phyloP scores from a whole-genome alignment of 768 basidiomycete species.

The Paxillus ammoniavirescens region DNA sequence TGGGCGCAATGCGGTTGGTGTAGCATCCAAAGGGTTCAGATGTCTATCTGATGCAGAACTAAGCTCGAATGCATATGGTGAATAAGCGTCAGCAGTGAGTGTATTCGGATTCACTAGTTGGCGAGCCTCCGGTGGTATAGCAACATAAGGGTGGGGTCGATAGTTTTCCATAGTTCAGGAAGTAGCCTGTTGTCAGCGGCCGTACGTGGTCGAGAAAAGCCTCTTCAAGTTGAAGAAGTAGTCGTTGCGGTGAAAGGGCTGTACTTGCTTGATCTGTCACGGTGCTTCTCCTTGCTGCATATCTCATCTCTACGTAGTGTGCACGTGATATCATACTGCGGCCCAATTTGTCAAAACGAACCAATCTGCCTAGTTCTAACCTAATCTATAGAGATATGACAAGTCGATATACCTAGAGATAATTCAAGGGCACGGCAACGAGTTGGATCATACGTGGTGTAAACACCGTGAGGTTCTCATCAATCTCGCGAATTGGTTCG shows the following conservation, averaged over 20 bases:
- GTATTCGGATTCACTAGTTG: constrained; percentile 32
- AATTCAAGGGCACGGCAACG: too few relatives aligned
- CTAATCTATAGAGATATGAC: too few relatives aligned
- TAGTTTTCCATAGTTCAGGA: constrained; percentile 24
- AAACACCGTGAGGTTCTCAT: too few relatives aligned
- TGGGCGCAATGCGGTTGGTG: constrained; percentile 25
- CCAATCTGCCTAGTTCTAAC: too few relatives aligned
- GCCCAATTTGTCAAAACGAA: too few relatives aligned
- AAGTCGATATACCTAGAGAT: too few relatives aligned
- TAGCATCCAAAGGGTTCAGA: constrained; percentile 36
- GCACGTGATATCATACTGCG: too few relatives aligned
- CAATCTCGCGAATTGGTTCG: too few relatives aligned
- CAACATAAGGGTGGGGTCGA: constrained; percentile 35
- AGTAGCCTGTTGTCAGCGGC: neutral
- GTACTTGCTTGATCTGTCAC: neutral
- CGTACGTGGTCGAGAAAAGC: neutral
- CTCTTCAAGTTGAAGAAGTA: neutral
- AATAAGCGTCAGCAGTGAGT: constrained; percentile 24
- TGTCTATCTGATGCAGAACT: constrained; percentile 20
- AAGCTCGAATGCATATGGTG: constrained; percentile 32
- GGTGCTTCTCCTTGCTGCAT: neutral
- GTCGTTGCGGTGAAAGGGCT: neutral
- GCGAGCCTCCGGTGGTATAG: constrained; percentile 37
- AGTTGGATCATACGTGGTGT: too few relatives aligned
- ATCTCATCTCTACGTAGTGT: constrained; percentile 20